Conservation (phyloP, 371 early-diverging fungal species). For the Chytridium lagenaria region DNA sequence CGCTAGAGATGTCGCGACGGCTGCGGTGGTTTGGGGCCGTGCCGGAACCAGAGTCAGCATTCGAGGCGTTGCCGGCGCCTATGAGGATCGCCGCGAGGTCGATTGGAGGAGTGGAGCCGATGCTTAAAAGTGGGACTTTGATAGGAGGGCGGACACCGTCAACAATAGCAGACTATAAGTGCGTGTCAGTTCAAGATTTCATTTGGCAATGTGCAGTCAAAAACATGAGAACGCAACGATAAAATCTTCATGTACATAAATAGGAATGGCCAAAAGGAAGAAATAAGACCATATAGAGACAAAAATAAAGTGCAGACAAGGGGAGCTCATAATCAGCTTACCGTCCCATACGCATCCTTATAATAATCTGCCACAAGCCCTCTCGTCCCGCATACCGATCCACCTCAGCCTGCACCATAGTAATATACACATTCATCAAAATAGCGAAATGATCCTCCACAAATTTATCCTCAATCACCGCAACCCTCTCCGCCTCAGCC, state of each 20-base stretch:
- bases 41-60: constrained; percentile 11
- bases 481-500: constrained; percentile 56
- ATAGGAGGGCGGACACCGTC: constrained; percentile 33
- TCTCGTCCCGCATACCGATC: constrained; percentile 52
- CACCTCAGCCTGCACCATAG: constrained; percentile 61
- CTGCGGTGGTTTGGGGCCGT: constrained; percentile 22
- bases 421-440: constrained; percentile 53
- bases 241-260: too few relatives aligned
- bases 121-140: constrained; percentile 41
- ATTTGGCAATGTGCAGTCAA: too few relatives aligned
- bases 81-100: constrained; percentile 40
- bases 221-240: too few relatives aligned
- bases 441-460: constrained; percentile 64
- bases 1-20: constrained; percentile 22
- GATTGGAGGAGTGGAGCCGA: constrained; percentile 39
- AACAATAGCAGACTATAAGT: constrained; percentile 16
- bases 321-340: constrained; percentile 26
- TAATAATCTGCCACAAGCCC: constrained; percentile 56
- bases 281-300: too few relatives aligned
- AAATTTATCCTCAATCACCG: constrained; percentile 59
- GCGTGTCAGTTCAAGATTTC: too few relatives aligned
- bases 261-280: too few relatives aligned
- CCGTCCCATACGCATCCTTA: constrained; percentile 51
- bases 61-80: not conserved
- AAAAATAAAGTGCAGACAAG: not conserved